A percentile compares a stretch with the other conserved stretches of the same genome.
These are phyloP conservation scores for Anethum foeniculum DNA, from an alignment of 140 eudicot species.

Conservation along the genomic window DNA sequence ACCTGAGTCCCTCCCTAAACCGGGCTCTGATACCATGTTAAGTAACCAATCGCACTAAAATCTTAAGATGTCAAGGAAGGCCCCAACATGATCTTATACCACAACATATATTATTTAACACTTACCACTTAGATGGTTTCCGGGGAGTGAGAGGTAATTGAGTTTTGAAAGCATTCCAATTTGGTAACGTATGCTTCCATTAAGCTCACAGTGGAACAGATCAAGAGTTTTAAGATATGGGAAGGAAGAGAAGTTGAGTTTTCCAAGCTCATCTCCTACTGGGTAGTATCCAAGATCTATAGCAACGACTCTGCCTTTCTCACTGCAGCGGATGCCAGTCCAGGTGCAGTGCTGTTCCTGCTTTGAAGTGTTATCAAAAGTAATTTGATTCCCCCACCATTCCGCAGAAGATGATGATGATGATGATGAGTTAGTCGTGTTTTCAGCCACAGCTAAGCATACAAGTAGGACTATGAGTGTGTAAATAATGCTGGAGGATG, in stretches of 20 bases:
- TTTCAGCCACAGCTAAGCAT: neutral
- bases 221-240: too few species aligned
- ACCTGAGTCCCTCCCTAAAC: too few species aligned
- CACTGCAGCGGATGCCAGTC: neutral
- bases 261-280: neutral
- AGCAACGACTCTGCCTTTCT: neutral
- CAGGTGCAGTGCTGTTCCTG: neutral
- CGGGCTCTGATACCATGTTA: too few species aligned
- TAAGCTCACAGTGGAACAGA: neutral
- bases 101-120: too few species aligned
- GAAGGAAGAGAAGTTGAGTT: slow-evolving; percentile 1
- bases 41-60: too few species aligned
- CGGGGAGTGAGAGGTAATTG: too few species aligned
- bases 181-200: slow-evolving; percentile 6
- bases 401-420: neutral
- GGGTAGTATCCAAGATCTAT: too few species aligned
- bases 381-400: slow-evolving; percentile 5
- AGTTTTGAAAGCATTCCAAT: neutral
- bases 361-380: neutral
- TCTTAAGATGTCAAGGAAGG: too few species aligned
- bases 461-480: neutral
- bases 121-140: too few species aligned
- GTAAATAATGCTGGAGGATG: neutral
- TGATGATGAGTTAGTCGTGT: neutral
- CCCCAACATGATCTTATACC: too few species aligned